Percentiles rank a stretch among this genome's conserved stretches.
These are phyloP conservation scores for Thermothielavioides terrestris DNA, from an alignment of 495 filamentous ascomycete genomes.

Conservation along the genomic window DNA sequence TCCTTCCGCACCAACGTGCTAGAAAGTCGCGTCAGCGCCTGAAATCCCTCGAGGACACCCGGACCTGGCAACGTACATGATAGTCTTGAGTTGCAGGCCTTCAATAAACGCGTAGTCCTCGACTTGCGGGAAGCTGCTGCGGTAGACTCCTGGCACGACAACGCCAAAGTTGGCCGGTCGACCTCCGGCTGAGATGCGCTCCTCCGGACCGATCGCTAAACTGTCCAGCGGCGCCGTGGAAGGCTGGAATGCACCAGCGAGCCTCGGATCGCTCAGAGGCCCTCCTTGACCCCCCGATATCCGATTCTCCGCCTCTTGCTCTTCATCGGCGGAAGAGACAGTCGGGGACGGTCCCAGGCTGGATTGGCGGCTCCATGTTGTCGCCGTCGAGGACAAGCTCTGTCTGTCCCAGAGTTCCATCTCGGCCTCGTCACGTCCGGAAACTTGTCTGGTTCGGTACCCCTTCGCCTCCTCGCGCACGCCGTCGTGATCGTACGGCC, in stretches of 20 bases:
- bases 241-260: slow-evolving; percentile 11
- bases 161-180: slow-evolving; percentile 58
- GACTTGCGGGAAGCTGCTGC: slow-evolving; percentile 62
- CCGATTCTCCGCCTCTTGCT: not conserved
- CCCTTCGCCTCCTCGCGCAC: slow-evolving; percentile 7
- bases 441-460: not conserved
- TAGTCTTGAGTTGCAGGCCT: slow-evolving; percentile 57
- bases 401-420: slow-evolving; percentile 2
- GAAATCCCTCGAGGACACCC: not conserved
- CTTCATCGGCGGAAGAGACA: not conserved
- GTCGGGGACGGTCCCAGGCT: slow-evolving; percentile 17
- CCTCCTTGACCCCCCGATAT: not conserved
- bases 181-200: slow-evolving; percentile 14
- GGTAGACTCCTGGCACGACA: slow-evolving; percentile 59
- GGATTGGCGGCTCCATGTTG: slow-evolving; percentile 11
- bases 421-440: slow-evolving; percentile 5
- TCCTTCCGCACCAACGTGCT: slow-evolving; percentile 71
- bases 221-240: not conserved
- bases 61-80: slow-evolving; percentile 49
- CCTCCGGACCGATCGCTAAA: no score
- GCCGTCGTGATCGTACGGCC: slow-evolving; percentile 17
- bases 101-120: slow-evolving; percentile 58
- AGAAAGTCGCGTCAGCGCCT: slow-evolving; percentile 15
- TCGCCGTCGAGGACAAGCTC: slow-evolving; percentile 8
- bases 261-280: not conserved